Evolutionary conservation across 108 stramenopile genomes (phyloP), one percentile per base, ranked within the genome.

Genomic region (Fragilaria crotonensis): DNA sequence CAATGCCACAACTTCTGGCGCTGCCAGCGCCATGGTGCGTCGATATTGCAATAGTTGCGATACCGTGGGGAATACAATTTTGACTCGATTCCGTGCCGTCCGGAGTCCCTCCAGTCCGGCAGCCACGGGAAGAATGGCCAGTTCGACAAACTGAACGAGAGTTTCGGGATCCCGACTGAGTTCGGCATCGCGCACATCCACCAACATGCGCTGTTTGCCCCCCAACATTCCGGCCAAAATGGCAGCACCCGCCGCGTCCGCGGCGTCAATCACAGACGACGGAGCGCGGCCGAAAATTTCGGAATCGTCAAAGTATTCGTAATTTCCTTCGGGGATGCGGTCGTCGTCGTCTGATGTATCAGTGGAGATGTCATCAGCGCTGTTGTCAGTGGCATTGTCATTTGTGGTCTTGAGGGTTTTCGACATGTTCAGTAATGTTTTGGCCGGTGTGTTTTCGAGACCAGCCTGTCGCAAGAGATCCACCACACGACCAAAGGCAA

Each of bases 51-150:
- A 63, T 49, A 94, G 70, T 57, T 90, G 86, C 23, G 80, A 73
- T n/a, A 94, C 89, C 18, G 89, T 87, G 19, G 93, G 93, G 46
- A 94, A 94, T 20, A 94, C 87, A 55, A 94, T 87, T 59, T 90
- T 90, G 25, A 94, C 83, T 45, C 93, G 72, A 55, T 89, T 89
- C n/a, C 83, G 70, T 9, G 60, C 54, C 28, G 65, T 71, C 48
- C 60, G 65, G 54, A 89, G 54, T 5, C 92, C 88, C 63, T 93
- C 83, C n/a, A 88, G 50, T 41, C 90, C 87, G n/a, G 87, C 90
- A 19, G 87, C 91, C 27, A 89, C 78, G 0, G 93, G 93, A 18
- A 89, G 64, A 52, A 90, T 82, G 45, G 86, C 78, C 45, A 89
- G 68, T 60, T 94, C 89, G 47, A 94, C 75, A 49, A 90, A 90